Percentiles rank a stretch among this genome's conserved stretches.
Evolutionary conservation across 768 basidiomycete genomes (phyloP).

Genomic region (Lactarius vividus): DNA sequence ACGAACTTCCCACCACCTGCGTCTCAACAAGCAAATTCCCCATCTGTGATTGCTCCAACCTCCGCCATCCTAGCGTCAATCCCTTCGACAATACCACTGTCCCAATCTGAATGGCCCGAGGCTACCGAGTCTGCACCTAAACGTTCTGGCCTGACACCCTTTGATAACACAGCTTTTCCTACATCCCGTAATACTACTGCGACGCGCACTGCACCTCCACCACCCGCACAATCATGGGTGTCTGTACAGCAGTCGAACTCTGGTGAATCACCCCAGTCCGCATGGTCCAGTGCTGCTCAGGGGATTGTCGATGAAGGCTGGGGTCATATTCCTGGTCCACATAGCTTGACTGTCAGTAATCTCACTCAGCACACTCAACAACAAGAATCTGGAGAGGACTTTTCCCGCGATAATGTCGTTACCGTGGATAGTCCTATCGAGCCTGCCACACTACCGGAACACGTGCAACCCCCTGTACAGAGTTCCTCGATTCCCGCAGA

Average conservation of each 20-base stretch:
- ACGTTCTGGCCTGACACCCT: slow-evolving; percentile 24
- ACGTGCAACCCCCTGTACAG: slow-evolving; percentile 2
- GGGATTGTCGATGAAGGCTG: slow-evolving; percentile 47
- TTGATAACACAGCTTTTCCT: slow-evolving; percentile 23
- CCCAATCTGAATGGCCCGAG: slow-evolving; percentile 23
- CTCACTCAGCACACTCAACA: slow-evolving; percentile 58
- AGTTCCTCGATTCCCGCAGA: slow-evolving; percentile 23
- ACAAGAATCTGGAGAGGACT: slow-evolving; percentile 39
- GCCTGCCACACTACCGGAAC: slow-evolving; percentile 29
- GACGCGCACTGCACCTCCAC: slow-evolving; percentile 23
- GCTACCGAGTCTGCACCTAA: slow-evolving; percentile 21
- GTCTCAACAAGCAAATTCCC: slow-evolving; percentile 4
- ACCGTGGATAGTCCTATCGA: slow-evolving; percentile 25
- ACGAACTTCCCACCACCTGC: slow-evolving; percentile 15
- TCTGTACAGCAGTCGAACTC: slow-evolving; percentile 14
- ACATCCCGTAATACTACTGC: slow-evolving; percentile 26
- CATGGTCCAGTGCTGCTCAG: slow-evolving; percentile 54
- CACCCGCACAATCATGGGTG: slow-evolving; percentile 27
- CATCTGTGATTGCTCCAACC: neutral
- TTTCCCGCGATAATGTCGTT: slow-evolving; percentile 19
- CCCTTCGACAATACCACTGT: slow-evolving; percentile 7
- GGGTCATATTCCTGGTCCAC: slow-evolving; percentile 41
- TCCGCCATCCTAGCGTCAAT: neutral
- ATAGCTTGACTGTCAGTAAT: slow-evolving; percentile 56
- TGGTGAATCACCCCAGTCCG: slow-evolving; percentile 39